phyloP scores from a whole-genome alignment of 768 basidiomycete genomes.

The Agrocybe praecox region DNA sequence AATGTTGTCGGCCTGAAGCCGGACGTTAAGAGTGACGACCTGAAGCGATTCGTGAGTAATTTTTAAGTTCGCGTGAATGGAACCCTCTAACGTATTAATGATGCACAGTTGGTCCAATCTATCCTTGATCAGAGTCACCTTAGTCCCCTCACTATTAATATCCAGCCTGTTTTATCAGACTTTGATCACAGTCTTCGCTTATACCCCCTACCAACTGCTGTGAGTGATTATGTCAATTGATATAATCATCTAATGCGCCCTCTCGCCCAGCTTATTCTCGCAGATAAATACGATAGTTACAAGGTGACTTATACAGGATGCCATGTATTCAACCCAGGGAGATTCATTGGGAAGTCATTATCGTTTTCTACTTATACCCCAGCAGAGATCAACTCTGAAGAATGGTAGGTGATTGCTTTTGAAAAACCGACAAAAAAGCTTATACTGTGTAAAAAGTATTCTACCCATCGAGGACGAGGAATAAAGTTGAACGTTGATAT shows the following conservation, averaged over 20 bases:
- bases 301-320: conserved; percentile 97
- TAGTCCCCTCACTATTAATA: conserved; percentile 79
- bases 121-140: conserved; percentile 95
- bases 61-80: background rate
- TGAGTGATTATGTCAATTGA: conserved; percentile 36
- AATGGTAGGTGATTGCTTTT: conserved; percentile 53
- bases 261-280: conserved; percentile 73
- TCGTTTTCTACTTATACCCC: conserved; percentile 93
- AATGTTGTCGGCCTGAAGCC: conserved; percentile 91
- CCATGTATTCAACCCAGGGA: conserved; percentile 98
- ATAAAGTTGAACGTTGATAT: too few relatives aligned
- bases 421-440: background rate
- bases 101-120: conserved; percentile 90
- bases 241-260: too few relatives aligned
- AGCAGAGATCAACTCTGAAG: conserved; percentile 80
- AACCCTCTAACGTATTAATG: background rate
- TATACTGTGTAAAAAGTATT: conserved; percentile 25
- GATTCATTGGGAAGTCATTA: conserved; percentile 82
- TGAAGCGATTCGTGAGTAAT: conserved; percentile 82
- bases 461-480: conserved; percentile 43
- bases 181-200: conserved; percentile 91
- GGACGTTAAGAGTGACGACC: conserved; percentile 71
- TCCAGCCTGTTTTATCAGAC: conserved; percentile 88
- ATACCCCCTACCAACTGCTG: conserved; percentile 92
- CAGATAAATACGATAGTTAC: conserved; percentile 95